Conservation (phyloP, 331 rosid genomes). For the Malus hybrid region DNA sequence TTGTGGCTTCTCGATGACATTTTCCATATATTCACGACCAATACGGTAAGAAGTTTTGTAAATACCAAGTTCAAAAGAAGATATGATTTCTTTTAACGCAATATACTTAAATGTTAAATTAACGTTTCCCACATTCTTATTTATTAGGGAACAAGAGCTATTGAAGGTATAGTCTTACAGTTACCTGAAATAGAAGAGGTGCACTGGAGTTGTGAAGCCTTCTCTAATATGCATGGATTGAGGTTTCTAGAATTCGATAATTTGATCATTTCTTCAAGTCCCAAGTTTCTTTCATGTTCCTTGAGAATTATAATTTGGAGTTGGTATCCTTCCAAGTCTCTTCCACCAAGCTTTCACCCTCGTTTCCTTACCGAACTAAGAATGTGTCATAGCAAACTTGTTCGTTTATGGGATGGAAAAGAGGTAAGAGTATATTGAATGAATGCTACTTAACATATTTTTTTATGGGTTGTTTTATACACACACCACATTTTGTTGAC, state of each 20-base stretch:
- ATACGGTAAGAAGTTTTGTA: background rate
- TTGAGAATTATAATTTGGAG: too few species aligned
- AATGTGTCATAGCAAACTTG: too few species aligned
- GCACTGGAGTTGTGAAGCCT: background rate
- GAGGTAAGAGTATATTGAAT: too few species aligned
- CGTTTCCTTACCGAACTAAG: too few species aligned
- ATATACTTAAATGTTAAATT: background rate
- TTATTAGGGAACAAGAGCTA: slow-evolving; percentile 6
- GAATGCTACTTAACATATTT: too few species aligned
- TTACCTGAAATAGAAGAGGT: background rate
- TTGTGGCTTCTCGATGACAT: background rate
- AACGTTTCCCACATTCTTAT: background rate
- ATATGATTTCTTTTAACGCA: too few species aligned
- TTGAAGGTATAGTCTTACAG: slow-evolving; percentile 2
- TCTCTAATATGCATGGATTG: slow-evolving; percentile 4
- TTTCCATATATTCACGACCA: background rate
- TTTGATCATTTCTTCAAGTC: background rate
- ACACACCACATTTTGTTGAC: too few species aligned
- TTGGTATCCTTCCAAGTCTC: too few species aligned
- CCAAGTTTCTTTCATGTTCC: background rate
- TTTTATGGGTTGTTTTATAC: too few species aligned
- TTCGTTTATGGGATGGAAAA: too few species aligned
- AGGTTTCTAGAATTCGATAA: background rate
- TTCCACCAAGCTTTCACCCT: too few species aligned
- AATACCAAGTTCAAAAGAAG: too few species aligned